phyloP scores from a whole-genome alignment of 2,329 filamentous ascomycete species.

The Fusarium gaditjirri region DNA sequence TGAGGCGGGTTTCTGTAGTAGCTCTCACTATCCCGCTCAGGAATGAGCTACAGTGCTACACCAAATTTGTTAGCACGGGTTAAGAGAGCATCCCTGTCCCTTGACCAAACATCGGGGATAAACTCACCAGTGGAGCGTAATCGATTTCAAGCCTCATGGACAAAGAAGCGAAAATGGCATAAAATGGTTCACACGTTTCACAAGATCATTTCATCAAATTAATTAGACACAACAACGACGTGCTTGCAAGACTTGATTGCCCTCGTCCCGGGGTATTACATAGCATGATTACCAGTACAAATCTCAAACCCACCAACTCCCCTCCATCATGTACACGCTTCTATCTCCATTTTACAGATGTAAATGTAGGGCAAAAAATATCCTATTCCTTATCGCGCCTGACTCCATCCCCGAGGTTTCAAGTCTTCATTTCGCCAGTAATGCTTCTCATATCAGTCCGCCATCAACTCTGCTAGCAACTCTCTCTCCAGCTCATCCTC shows the following conservation, averaged over 20 bases:
- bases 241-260: constrained; percentile 19
- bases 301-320: constrained; percentile 7
- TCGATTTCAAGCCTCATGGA: neutral
- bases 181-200: neutral
- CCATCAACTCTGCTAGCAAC: constrained; percentile 69
- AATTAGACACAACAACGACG: neutral
- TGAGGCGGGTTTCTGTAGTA: neutral
- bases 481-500: constrained; percentile 72
- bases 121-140: constrained; percentile 4
- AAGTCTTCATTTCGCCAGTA: constrained; percentile 55
- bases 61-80: constrained; percentile 8
- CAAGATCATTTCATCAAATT: neutral
- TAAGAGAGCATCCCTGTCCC: neutral
- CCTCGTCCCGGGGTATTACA: constrained; percentile 29
- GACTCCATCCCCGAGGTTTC: constrained; percentile 8
- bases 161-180: neutral
- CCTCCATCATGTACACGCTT: constrained; percentile 17
- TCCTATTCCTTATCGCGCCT: neutral
- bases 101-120: neutral
- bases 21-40: neutral
- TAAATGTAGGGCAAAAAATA: neutral
- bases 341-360: constrained; percentile 14
- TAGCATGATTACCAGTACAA: neutral
- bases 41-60: accelerated
- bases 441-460: constrained; percentile 57